A percentile compares a stretch with the other conserved stretches of the same genome.
Evolutionary conservation across 495 filamentous ascomycete genomes (phyloP).

Genomic region (Niebla homalea): DNA sequence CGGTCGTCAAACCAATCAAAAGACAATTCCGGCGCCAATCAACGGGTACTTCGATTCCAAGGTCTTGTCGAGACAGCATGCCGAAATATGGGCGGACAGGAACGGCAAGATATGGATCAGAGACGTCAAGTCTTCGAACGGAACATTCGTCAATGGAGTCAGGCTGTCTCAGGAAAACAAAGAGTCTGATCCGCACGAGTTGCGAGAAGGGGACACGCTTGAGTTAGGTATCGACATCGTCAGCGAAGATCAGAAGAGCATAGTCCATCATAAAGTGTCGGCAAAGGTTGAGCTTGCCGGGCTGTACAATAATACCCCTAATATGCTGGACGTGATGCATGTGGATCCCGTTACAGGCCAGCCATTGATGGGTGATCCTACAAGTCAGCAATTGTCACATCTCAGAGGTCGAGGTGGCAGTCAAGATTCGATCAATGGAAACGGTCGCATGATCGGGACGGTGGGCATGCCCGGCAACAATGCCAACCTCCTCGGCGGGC

Average conservation of each 20-base stretch:
- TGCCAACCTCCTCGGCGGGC: constrained; percentile 46
- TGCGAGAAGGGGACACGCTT: constrained; percentile 74
- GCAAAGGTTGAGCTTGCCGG: constrained; percentile 93
- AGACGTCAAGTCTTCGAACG: constrained; percentile 96
- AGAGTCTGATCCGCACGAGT: constrained; percentile 86
- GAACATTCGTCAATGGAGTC: constrained; percentile 92
- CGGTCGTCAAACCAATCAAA: constrained; percentile 91
- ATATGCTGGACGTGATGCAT: constrained; percentile 74
- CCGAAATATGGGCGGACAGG: constrained; percentile 87
- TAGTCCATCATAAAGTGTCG: constrained; percentile 95
- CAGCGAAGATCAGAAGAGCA: constrained; percentile 92
- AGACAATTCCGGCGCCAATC: constrained; percentile 73
- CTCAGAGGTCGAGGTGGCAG: constrained; percentile 62
- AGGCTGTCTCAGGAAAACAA: constrained; percentile 82
- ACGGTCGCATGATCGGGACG: constrained; percentile 26
- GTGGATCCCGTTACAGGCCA: constrained; percentile 59
- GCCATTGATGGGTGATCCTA: constrained; percentile 49
- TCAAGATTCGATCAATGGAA: constrained; percentile 51
- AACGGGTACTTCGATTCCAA: constrained; percentile 99
- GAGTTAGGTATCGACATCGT: constrained; percentile 97
- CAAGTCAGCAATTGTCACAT: constrained; percentile 41
- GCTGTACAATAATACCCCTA: constrained; percentile 49
- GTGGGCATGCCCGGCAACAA: constrained; percentile 45
- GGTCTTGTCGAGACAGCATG: constrained; percentile 89
- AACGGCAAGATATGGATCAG: constrained; percentile 88